Evolutionary conservation across 495 filamentous ascomycete genomes (phyloP).

Genomic region (Baudoinia panamericana): DNA sequence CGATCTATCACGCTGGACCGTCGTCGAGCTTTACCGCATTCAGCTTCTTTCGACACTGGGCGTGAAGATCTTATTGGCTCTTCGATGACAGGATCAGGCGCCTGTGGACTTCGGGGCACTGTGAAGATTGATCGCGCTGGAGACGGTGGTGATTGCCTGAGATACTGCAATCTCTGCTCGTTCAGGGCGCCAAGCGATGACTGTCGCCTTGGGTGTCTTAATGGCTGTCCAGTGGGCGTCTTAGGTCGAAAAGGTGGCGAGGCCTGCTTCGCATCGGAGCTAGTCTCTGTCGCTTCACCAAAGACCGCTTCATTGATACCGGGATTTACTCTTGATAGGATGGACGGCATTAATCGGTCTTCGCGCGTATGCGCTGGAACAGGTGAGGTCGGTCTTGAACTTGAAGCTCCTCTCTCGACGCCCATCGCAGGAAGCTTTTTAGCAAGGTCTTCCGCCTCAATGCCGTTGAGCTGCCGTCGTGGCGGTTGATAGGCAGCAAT

Average conservation of each 20-base stretch:
- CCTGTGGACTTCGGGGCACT: too few species aligned
- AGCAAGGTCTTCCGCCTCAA: conserved; percentile 50
- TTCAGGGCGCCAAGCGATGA: conserved; percentile 9
- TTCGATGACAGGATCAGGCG: background rate
- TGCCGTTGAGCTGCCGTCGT: conserved; percentile 45
- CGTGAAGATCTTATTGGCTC: too few species aligned
- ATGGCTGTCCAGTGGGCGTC: background rate
- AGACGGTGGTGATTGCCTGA: background rate
- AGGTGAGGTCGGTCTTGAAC: conserved; percentile 10
- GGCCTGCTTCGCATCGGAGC: background rate
- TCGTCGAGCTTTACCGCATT: background rate
- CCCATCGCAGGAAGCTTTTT: conserved; percentile 4
- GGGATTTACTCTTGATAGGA: background rate
- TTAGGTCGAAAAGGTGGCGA: background rate
- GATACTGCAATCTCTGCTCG: conserved; percentile 1
- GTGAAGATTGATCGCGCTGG: too few species aligned
- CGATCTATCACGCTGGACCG: background rate
- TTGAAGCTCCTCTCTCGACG: conserved; percentile 1
- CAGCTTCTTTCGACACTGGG: background rate
- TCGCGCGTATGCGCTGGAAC: background rate
- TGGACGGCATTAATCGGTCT: background rate
- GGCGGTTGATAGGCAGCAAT: conserved; percentile 55
- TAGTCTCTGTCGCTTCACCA: conserved; percentile 1
- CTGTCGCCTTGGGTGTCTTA: conserved; percentile 4
- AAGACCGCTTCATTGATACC: conserved; percentile 11